Evolutionary conservation across 306 rosid species (phyloP).

Genomic region (Erythrophleum fordii): DNA sequence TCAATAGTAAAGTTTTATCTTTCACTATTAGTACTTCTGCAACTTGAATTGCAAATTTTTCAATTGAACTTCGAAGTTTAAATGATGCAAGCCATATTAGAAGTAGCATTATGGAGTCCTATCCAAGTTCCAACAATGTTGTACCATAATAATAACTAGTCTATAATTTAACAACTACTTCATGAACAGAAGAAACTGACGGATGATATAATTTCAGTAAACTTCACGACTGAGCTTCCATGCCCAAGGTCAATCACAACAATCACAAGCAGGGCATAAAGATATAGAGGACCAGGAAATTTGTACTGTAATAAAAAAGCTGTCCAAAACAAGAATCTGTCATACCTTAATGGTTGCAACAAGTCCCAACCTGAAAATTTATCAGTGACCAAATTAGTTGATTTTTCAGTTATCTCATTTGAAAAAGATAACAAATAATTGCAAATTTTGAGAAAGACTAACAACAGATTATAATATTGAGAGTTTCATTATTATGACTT

Average conservation of each 20-base stretch:
- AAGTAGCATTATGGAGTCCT: slow-evolving; percentile 13
- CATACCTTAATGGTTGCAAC: slow-evolving; percentile 83
- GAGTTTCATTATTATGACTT: neutral
- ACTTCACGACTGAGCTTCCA: neutral
- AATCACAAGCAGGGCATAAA: neutral
- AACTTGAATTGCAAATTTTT: neutral
- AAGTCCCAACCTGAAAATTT: slow-evolving; percentile 75
- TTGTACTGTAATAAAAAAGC: neutral
- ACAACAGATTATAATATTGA: neutral
- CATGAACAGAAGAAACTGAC: neutral
- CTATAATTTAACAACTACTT: neutral
- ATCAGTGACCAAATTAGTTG: slow-evolving; percentile 34
- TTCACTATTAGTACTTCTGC: neutral
- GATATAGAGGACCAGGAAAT: neutral
- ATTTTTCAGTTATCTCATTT: neutral
- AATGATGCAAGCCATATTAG: neutral
- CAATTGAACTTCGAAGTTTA: neutral
- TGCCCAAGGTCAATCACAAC: neutral
- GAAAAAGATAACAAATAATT: neutral
- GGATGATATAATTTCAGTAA: neutral
- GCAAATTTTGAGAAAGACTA: neutral
- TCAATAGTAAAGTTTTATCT: neutral
- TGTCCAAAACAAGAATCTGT: neutral
- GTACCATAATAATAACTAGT: neutral
- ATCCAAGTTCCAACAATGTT: slow-evolving; percentile 2